Base-by-base conservation (phyloP, 805 yeast species). In the Nakazawaea wickerhamii region DNA sequence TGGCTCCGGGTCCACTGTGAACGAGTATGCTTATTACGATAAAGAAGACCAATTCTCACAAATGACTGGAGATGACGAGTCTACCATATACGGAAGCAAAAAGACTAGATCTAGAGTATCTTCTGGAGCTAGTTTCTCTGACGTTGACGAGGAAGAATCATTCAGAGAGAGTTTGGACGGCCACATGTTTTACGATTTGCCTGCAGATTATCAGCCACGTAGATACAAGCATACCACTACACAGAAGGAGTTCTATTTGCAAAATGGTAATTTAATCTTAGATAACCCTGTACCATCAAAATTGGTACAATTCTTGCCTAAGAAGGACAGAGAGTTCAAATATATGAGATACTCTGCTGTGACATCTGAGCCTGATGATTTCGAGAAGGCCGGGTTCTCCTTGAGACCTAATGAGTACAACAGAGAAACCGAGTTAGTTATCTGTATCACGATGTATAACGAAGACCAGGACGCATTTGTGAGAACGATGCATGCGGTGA, bases 321-420 rank as follows among this genome's bases (percentile, higher is more conserved):
- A 93, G 37, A 95, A 87, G 50, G 81, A 83, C 49, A 96, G 93
- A 43, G 99, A 93, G 61, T 93, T 88, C 59, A 81, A 93, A 13
- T 87, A 87, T 63, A 90, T 93, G 97, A 81, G 96, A 51, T 93
- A 93, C 61, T 87, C 98, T 0, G 99, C 99, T 0, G 90, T 95
- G 57, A 93, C 99, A 1, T 73, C 95, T 1, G 90, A 84, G 44
- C 96, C 99, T 2, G 93, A 90, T 61, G 83, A 84, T 27, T 93
- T 86, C 57, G 76, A 77, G 14, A 70, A 67, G 3, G 77, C 76
- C 37, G 98, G 98, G 0, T 93, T 90, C 63, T 81, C 90, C 2
- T 66, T 93, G 39, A 75, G 99, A 53, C 84, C 95, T 7, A 83
- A 87, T 5, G 91, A 87, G 49, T 75, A 79, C 58, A 87, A 85